A percentile compares a stretch with the other conserved stretches of the same genome.
These are phyloP conservation scores for Debaryomyces tyrocola DNA, from an alignment of 805 yeast species.

Conservation along the genomic window DNA sequence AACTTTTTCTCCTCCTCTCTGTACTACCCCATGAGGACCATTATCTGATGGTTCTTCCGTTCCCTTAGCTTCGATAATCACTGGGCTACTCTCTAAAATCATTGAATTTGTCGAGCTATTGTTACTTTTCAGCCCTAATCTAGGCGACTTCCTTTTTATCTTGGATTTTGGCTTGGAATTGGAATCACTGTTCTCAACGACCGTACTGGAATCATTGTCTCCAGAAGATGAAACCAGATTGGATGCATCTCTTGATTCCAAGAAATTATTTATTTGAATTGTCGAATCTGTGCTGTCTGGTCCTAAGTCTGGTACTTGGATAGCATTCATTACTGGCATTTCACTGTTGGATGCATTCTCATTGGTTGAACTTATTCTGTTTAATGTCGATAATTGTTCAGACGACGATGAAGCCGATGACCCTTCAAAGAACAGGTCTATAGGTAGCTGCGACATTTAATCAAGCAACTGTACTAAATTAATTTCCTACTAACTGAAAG, in stretches of 20 bases:
- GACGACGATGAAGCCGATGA: background rate
- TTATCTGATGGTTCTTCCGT: background rate
- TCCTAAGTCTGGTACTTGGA: background rate
- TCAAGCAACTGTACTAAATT: too few relatives aligned
- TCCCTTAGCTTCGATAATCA: slow-evolving; percentile 6
- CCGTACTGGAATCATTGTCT: background rate
- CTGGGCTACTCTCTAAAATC: slow-evolving; percentile 9
- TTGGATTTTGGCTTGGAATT: background rate
- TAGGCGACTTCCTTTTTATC: slow-evolving; percentile 4
- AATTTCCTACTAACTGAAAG: background rate
- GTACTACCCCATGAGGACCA: slow-evolving; percentile 8
- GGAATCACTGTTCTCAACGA: background rate
- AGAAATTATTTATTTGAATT: background rate
- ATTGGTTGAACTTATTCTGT: background rate
- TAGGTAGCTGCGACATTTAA: slow-evolving; percentile 1
- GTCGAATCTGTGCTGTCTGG: background rate
- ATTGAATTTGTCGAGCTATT: background rate
- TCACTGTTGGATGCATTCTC: background rate
- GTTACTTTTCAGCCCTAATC: background rate
- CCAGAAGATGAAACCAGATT: background rate
- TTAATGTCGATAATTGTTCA: background rate
- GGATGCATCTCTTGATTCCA: background rate
- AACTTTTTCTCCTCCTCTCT: slow-evolving; percentile 16
- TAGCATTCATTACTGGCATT: background rate
- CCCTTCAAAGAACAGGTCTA: background rate